phyloP scores from a whole-genome alignment of 108 stramenopile genomes.

The Parietichytrium sp. region DNA sequence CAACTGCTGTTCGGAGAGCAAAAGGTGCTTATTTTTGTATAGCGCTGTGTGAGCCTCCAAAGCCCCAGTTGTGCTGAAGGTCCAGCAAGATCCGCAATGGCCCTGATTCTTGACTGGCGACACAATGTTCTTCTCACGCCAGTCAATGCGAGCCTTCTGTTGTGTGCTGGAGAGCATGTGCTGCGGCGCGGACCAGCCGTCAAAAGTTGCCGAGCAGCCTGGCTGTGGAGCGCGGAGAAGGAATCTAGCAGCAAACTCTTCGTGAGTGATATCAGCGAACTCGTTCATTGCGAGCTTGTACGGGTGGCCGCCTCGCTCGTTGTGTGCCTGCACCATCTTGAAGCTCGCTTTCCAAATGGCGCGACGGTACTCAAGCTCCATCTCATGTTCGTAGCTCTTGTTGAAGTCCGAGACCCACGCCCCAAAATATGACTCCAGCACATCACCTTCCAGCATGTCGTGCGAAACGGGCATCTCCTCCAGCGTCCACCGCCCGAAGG shows the following conservation, averaged over 20 bases:
- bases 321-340: conserved; percentile 9
- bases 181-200: neutral
- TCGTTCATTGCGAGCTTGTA: conserved; percentile 41
- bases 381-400: neutral
- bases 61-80: conserved; percentile 88
- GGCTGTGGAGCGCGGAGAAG: neutral
- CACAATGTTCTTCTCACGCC: conserved; percentile 42
- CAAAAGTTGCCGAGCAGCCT: neutral
- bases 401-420: neutral
- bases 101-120: conserved; percentile 70
- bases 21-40: conserved; percentile 54
- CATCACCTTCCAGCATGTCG: too few species aligned
- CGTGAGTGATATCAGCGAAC: conserved; percentile 38
- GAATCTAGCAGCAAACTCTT: conserved; percentile 25
- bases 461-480: too few species aligned
- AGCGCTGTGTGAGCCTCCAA: conserved; percentile 76
- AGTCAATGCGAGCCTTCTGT: conserved; percentile 31
- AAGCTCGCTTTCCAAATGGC: conserved; percentile 32
- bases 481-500: too few species aligned
- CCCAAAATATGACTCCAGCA: neutral
- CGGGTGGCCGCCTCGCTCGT: neutral
- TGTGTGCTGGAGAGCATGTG: neutral
- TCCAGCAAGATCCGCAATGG: conserved; percentile 90
- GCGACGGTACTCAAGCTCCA: neutral
- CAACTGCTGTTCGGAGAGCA: conserved; percentile 65